These are phyloP conservation scores for Brassica napus DNA, from an alignment of 345 rosid species.

Conservation along the genomic window DNA sequence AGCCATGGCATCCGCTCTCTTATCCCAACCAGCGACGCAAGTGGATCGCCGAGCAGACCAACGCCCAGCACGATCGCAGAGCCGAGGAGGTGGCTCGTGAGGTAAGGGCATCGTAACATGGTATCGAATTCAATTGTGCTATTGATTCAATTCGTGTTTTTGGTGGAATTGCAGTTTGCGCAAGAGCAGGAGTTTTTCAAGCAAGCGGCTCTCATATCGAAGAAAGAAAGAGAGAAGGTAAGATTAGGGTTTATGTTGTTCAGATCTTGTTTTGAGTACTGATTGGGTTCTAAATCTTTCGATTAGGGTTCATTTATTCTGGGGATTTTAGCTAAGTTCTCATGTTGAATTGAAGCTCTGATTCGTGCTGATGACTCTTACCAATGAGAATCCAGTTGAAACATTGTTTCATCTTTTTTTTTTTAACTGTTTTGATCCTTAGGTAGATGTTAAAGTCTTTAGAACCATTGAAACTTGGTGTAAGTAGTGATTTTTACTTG, in stretches of 20 bases:
- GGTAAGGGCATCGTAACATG: constrained; percentile 37
- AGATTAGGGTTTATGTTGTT: constrained; percentile 40
- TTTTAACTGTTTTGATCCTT: background rate
- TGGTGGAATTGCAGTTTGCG: constrained; percentile 57
- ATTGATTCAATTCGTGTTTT: constrained; percentile 12
- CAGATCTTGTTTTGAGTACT: too few species aligned
- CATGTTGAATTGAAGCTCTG: background rate
- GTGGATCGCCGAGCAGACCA: constrained; percentile 97
- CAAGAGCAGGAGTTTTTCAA: constrained; percentile 98
- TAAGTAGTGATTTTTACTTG: background rate
- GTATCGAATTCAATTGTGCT: background rate
- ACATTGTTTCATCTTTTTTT: background rate
- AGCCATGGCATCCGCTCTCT: constrained; percentile 99
- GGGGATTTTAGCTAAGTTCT: background rate
- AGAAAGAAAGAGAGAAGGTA: constrained; percentile 97
- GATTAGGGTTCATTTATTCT: background rate
- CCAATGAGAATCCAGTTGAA: background rate
- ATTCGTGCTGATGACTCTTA: background rate
- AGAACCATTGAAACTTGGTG: constrained; percentile 2
- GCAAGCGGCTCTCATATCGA: constrained; percentile 83
- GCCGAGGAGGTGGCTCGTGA: constrained; percentile 88
- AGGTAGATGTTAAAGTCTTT: background rate
- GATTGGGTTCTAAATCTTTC: too few species aligned
- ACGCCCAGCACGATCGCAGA: constrained; percentile 70
- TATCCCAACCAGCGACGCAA: constrained; percentile 98